These are phyloP conservation scores for Moniliophthora roreri DNA, from an alignment of 1,284 basidiomycete species.

Conservation along the genomic window DNA sequence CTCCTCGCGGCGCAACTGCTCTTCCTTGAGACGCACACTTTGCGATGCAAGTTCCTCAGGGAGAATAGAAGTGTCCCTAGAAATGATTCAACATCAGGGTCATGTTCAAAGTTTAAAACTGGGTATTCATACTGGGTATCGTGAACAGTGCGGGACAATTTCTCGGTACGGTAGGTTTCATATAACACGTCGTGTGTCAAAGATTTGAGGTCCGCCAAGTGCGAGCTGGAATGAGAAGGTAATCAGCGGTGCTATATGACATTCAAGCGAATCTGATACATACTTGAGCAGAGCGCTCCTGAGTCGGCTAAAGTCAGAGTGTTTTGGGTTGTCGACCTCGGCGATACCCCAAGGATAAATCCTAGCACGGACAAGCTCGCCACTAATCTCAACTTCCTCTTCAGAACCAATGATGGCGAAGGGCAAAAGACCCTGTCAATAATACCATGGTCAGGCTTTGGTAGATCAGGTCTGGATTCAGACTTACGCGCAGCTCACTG, in stretches of 20 bases:
- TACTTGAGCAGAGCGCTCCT: slow-evolving; percentile 89
- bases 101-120: slow-evolving; percentile 9
- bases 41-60: slow-evolving; percentile 97
- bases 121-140: slow-evolving; percentile 64
- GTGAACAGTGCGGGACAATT: slow-evolving; percentile 92
- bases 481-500: slow-evolving; percentile 81
- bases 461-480: slow-evolving; percentile 7
- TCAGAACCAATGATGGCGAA: slow-evolving; percentile 98
- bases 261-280: neutral
- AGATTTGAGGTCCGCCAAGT: slow-evolving; percentile 91
- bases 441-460: neutral
- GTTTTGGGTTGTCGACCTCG: slow-evolving; percentile 98
- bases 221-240: slow-evolving; percentile 63
- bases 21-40: slow-evolving; percentile 96
- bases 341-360: slow-evolving; percentile 98
- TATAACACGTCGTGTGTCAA: slow-evolving; percentile 94
- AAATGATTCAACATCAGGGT: slow-evolving; percentile 17
- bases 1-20: slow-evolving; percentile 96
- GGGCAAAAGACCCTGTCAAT: slow-evolving; percentile 76
- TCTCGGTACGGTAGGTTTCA: slow-evolving; percentile 98
- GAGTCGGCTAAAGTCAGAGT: slow-evolving; percentile 95
- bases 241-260: neutral
- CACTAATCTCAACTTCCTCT: slow-evolving; percentile 93
- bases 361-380: slow-evolving; percentile 88
- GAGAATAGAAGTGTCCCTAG: slow-evolving; percentile 82